Evolutionary conservation across 2,329 filamentous ascomycete genomes (phyloP), one percentile per base, ranked within the genome.

Genomic region (Phialophora expanda): DNA sequence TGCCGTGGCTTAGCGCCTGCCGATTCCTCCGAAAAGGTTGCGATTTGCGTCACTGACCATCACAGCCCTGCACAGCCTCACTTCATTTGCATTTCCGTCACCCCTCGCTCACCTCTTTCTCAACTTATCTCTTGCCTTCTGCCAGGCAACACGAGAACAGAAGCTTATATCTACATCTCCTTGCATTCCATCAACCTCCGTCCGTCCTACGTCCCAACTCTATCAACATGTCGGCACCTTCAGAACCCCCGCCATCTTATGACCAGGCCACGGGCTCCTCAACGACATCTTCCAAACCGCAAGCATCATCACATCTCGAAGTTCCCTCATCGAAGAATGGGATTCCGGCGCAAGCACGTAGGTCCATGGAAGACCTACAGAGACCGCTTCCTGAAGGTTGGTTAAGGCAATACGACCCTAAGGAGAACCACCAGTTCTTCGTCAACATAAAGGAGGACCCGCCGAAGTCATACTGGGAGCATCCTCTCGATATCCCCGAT

Each of bases 331-430:
- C 75, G 57, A 75, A 77, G 30, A 84, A 84, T 79, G 83, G 82
- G 61, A 87, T 88, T 50, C 83, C 85, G 0, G 77, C 81, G 1
- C 77, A 79, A 11, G 76, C 77, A 38, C 81, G 86, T 12, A 81
- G 85, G n/a, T 83, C 80, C 26, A 88, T 88, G 85, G 86, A 88
- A 77, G 86, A 88, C 70, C 85, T 87, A 71, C 75, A 78, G 8
- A 80, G 86, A 4, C 78, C 81, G 1, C 78, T 88, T 0, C 86
- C 86, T 0, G 65, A 75, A 14, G 85, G 85, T 50, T 88, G 86
- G 86, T 76, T 87, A 1, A 78, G 86, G 2, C 80, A 82, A 65
- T 88, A 82, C 74, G 86, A 89, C 72, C 73, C 80, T 0, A 72
- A 82, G 59, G 79, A 78, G 12, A 73, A 82, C 20, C 86, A 88